Evolutionary conservation across 2,329 filamentous ascomycete species (phyloP), one percentile per base, ranked within the genome.

Genomic region (Curvularia sp.): DNA sequence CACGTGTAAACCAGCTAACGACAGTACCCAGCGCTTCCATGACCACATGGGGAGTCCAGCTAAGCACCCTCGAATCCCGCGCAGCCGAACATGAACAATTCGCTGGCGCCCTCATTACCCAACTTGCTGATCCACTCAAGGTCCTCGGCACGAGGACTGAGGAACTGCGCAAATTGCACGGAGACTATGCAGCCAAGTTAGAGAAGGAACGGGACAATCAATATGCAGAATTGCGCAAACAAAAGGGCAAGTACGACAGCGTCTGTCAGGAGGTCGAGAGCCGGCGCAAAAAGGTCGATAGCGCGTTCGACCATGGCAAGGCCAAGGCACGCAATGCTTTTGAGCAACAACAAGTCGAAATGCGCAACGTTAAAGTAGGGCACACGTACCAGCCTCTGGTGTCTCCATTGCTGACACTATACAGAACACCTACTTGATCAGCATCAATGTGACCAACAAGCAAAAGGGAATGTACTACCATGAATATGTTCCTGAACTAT

Each of bases 381-480:
- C 12, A 5, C 38, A 52, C 53, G 10, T 8, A 21, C 28, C 8
- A 5, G 19, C 15, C 50, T 32, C 10, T 28, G 21, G 48, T 3
- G 18, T 13, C n/a, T n/a, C 28, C 32, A 30, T 59, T 23, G 58
- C 67, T 74, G 53, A 78, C 75, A 23, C 43, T 43, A 5, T 18
- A 13, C 65, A 87, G 83, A 99, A 99, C 77, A 93, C 91, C n/a
- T 99, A 99, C 74, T 81, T 99, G 60, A 97, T 99, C 71, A 86
- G 88, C 60, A 97, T 99, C 80, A 96, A 96, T 74, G 92, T 98
- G 57, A 96, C 93, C 32, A 99, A 99, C 79, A 96, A 95, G 80
- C 89, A 97, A 73, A 99, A 98, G 81, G 93, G 97, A 75, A 92
- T 89, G 74, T 98, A 98, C 81, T 99, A 97, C 74, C 90, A 98